Evolutionary conservation across 768 basidiomycete genomes (phyloP).

Genomic region (Trametes punicea): DNA sequence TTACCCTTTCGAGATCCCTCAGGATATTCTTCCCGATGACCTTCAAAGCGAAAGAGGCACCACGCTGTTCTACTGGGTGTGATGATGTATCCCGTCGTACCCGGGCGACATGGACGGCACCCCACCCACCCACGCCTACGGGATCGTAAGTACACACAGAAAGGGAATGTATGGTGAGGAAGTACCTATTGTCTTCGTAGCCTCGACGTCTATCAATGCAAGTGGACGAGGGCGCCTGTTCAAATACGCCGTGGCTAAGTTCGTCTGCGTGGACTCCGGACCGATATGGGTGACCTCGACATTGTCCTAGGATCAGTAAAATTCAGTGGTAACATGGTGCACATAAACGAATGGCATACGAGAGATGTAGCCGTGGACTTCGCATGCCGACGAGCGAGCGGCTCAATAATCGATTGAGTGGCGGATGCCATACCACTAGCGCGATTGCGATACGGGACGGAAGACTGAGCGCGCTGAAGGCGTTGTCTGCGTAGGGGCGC

Average conservation of each 20-base stretch:
- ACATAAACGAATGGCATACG: no score
- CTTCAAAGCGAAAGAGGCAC: constrained; percentile 47
- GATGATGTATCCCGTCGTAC: constrained; percentile 25
- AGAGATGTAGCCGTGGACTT: no score
- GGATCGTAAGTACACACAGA: neutral
- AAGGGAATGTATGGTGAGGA: neutral
- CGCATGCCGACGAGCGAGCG: no score
- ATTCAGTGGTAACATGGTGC: no score
- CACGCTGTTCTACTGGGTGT: constrained; percentile 34
- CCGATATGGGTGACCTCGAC: no score
- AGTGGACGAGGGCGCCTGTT: no score
- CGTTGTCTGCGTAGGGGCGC: neutral
- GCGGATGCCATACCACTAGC: constrained; percentile 11
- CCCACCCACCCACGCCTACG: constrained; percentile 41
- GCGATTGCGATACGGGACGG: neutral
- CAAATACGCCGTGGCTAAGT: no score
- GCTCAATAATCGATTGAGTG: neutral
- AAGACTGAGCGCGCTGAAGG: neutral
- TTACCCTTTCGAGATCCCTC: constrained; percentile 31
- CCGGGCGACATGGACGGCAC: constrained; percentile 42
- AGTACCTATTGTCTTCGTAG: neutral
- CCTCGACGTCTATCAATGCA: neutral
- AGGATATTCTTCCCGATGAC: constrained; percentile 36
- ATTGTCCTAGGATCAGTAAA: no score
- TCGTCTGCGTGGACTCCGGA: no score